Evolutionary conservation across 2,329 filamentous ascomycete genomes (phyloP), one percentile per base, ranked within the genome.

Genomic region (Penicillium aurantiogriseum): DNA sequence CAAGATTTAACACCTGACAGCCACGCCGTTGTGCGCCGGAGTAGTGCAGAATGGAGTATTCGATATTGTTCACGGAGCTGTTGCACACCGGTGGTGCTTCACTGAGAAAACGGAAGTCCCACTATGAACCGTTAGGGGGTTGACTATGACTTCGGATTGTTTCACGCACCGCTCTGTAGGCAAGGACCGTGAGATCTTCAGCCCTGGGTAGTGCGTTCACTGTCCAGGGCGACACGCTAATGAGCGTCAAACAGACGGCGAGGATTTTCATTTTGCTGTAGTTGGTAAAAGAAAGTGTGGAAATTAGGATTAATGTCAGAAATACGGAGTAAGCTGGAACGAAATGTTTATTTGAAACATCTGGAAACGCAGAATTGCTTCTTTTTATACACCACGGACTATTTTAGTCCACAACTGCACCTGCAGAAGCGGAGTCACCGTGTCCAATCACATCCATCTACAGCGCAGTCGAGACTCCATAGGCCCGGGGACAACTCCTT

Each of bases 31-130:
- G 25, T 0, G 61, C 43, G 1, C 66, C 67, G 4, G 59, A 62
- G 6, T 54, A 53, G 44, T 69, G 66, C 13, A 58, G 61, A n/a
- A 70, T 40, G 2, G 62, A 62, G 7, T 62, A 43, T 25, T 63
- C 48, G 46, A 63, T 46, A 29, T 64, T 66, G 35, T 62, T 62
- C 23, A 31, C 25, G 40, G 64, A 59, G 3, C 61, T 56, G 48
- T 64, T 48, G 59, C 73, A 74, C 51, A 63, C 60, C 27, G 70
- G 63, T 4, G 64, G 58, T 36, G 69, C 69, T 21, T 66, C 66
- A 47, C 60, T 64, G 49, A 73, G 67, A 29, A 74, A 65, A 49
- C 64, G 68, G 40, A 74, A 61, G 45, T 70, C 67, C 68, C 68
- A 70, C 68, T 69, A 25, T 15, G 6, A 31, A 56, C 19, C 10